Base-by-base conservation (phyloP, 1,284 basidiomycete species). In the Trichosporon sp. region DNA sequence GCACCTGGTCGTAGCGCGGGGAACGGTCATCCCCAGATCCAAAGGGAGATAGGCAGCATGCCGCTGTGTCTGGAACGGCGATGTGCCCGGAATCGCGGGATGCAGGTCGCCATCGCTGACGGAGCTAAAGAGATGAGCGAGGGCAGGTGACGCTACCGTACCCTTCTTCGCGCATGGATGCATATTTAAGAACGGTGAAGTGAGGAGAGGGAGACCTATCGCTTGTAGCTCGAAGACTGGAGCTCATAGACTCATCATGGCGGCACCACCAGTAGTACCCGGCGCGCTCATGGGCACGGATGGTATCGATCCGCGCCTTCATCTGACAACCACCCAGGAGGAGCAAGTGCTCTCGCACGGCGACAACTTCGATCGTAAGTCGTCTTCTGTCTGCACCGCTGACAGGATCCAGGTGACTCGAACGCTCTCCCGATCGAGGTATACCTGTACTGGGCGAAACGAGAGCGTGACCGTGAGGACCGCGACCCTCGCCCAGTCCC, bases 381-480 rank as follows among this genome's bases (percentile, higher is more conserved):
- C 14, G 19, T 48, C 46, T 2, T 12, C 46, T 19, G 8, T 16
- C 14, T 2, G 16, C 3, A 4, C 5, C 46, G 46, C 46, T 48
- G n/a, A 48, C 46, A n/a, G 19, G 3, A 4, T n/a, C 12, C 14
- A 48, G 46, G 46, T 6, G 46, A 48, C 46, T 48, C 46, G 16
- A 48, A 48, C 46, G 46, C 46, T 16, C 46, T 73, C 32, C 71
- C 74, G 0, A 64, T 75, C 32, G 74, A 75, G 32, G 67, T 68
- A 31, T 75, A 75, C 59, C 51, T 73, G 63, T 68, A 75, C 70
- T 73, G 73, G 14, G 71, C 74, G 1, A 48, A 56, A 7, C 19
- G 66, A 0, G 71, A 75, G 63, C 74, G 74, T 7, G 59, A 38
- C 7, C 68, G 70, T n/a, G 74, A 75, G 46, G 68, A 37, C 12